Evolutionary conservation across 805 yeast species (phyloP), one percentile per base, ranked within the genome.

Genomic region (Teunomyces stri): DNA sequence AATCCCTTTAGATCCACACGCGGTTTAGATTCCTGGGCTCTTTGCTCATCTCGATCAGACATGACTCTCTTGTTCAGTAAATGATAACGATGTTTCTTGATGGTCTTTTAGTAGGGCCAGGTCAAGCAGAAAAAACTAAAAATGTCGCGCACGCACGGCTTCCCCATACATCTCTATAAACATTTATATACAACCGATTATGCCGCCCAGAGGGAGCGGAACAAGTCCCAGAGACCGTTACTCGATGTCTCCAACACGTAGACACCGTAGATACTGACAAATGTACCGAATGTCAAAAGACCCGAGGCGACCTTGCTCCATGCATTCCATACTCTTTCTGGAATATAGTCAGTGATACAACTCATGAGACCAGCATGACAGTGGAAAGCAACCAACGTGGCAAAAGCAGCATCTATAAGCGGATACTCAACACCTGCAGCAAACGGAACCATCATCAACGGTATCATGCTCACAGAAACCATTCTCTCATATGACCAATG

Each of bases 401-500:
- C 80, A 55, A 89, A 77, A 1, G 81, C 60, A 5, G 95, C 80
- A 69, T 94, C 99, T 29, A 83, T 62, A 18, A 84, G 70, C 10
- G 96, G 85, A 52, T 81, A 68, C 20, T 79, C 78, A 12, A 85
- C 79, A 25, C 96, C 97, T 41, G 85, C 76, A 33, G 85, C 78
- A 55, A 90, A 79, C 18, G 98, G 96, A 18, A 84, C 70, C 34
- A 85, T 77, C 25, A 83, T 76, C 51, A 92, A 71, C 28, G 99
- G 99, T 20, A 89, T 77, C 64, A 91, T 72, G 9, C 84, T 81
- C 13, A 85, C 65, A 3, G 95, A 76, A 30, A 89, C 70, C 4
- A 80, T 59, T 56, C 88, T 81, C 75, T 92, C 99, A 58, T 84
- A 83, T n/a, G 87, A 74, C 99, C 99, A 92, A 74, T 91, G 98